A percentile compares a stretch with the other conserved stretches of the same genome.
Conservation (phyloP, 2,329 filamentous ascomycete genomes). For the Parascedosporium putredinis region DNA sequence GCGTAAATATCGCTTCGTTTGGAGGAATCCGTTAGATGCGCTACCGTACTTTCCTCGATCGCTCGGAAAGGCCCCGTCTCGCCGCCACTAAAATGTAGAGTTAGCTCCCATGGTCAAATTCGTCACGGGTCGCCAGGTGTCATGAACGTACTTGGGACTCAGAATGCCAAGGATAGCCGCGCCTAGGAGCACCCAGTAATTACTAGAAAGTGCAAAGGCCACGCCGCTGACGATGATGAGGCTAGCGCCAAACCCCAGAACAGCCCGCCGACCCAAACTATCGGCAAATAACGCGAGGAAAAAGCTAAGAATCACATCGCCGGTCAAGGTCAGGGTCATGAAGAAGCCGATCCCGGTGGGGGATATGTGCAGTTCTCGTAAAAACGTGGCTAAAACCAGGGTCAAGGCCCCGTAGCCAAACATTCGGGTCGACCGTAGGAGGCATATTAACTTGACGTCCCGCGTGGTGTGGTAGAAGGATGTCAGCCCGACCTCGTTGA, state of each 20-base stretch:
- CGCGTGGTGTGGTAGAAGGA: constrained; percentile 12
- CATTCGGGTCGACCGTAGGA: constrained; percentile 50
- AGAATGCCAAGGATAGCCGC: constrained; percentile 53
- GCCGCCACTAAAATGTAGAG: constrained; percentile 35
- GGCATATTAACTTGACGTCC: constrained; percentile 47
- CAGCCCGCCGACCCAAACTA: constrained; percentile 39
- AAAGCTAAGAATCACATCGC: constrained; percentile 50
- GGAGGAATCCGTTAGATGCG: constrained; percentile 38
- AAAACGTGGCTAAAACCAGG: constrained; percentile 46
- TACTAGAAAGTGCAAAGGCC: constrained; percentile 39
- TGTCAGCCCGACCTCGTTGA: neutral
- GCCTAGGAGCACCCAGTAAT: constrained; percentile 47
- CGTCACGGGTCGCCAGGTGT: neutral
- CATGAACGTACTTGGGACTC: constrained; percentile 35
- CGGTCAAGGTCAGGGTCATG: constrained; percentile 53
- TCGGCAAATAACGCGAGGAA: constrained; percentile 49
- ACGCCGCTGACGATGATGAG: constrained; percentile 47
- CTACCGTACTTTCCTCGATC: constrained; percentile 50
- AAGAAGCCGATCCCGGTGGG: constrained; percentile 48
- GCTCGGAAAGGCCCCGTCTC: constrained; percentile 55
- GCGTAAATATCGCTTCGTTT: constrained; percentile 47
- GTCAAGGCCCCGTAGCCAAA: constrained; percentile 52
- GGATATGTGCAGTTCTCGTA: constrained; percentile 38
- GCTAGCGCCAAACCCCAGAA: constrained; percentile 42
- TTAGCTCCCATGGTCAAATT: neutral